A percentile compares a stretch with the other conserved stretches of the same genome.
phyloP scores from a whole-genome alignment of 2,329 filamentous ascomycete species.

The Diaporthe amygdali region DNA sequence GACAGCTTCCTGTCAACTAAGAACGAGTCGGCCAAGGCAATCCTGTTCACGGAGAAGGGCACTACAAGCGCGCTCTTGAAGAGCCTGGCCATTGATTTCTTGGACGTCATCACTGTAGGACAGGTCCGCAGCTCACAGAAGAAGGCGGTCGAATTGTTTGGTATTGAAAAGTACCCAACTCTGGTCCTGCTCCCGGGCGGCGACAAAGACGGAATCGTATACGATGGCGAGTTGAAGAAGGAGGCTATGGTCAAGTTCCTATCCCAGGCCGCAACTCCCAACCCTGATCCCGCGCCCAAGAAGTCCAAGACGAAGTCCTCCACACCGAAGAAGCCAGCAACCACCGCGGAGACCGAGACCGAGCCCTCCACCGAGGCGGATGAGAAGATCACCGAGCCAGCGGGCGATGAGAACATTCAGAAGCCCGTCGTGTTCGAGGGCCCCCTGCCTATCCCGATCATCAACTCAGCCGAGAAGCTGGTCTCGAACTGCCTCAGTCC shows the following conservation, averaged over 20 bases:
- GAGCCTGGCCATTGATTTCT: slow-evolving; percentile 88
- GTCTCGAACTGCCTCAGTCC: slow-evolving; percentile 73
- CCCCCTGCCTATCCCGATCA: slow-evolving; percentile 67
- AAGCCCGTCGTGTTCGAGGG: slow-evolving; percentile 56
- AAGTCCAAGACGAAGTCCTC: slow-evolving; percentile 48
- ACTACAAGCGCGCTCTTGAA: slow-evolving; percentile 82
- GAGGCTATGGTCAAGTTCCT: slow-evolving; percentile 82
- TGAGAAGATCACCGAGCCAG: slow-evolving; percentile 43
- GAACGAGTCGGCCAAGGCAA: slow-evolving; percentile 77
- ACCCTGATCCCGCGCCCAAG: slow-evolving; percentile 72
- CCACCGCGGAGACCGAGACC: slow-evolving; percentile 47
- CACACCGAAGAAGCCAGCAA: slow-evolving; percentile 42
- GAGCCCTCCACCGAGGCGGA: slow-evolving; percentile 35
- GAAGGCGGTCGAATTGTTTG: slow-evolving; percentile 73
- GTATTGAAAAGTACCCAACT: slow-evolving; percentile 78
- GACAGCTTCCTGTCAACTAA: slow-evolving; percentile 73
- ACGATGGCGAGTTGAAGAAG: slow-evolving; percentile 87
- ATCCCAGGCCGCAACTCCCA: slow-evolving; percentile 77
- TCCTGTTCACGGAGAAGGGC: slow-evolving; percentile 94
- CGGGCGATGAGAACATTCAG: slow-evolving; percentile 51
- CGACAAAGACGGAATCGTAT: slow-evolving; percentile 70
- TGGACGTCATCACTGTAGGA: slow-evolving; percentile 77
- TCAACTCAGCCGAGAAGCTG: slow-evolving; percentile 69
- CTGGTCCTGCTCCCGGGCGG: slow-evolving; percentile 80
- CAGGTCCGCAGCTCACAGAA: slow-evolving; percentile 86